Evolutionary conservation across 2,329 filamentous ascomycete genomes (phyloP).

Genomic region (Ophioceras dolichostomum): DNA sequence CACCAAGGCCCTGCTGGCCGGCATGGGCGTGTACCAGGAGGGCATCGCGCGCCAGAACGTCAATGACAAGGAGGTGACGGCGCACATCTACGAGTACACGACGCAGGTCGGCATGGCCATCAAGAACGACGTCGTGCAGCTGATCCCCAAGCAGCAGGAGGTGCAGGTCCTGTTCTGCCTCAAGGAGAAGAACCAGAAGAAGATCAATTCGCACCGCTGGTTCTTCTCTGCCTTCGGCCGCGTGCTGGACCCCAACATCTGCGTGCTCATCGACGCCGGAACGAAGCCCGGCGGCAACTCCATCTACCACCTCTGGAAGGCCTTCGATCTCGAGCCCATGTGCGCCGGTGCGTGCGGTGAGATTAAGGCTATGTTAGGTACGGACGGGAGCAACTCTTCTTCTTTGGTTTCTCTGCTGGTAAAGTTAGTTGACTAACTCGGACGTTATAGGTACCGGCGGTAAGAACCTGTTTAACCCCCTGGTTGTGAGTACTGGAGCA

Average conservation of each 20-base stretch:
- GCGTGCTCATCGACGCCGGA: slow-evolving; percentile 89
- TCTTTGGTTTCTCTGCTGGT: slow-evolving; percentile 33
- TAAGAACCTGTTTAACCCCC: slow-evolving; percentile 80
- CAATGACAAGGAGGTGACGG: slow-evolving; percentile 90
- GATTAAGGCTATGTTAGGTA: slow-evolving; percentile 94
- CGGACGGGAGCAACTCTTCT: slow-evolving; percentile 71
- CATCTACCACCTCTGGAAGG: slow-evolving; percentile 97
- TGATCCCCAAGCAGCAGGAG: slow-evolving; percentile 77
- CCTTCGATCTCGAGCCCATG: slow-evolving; percentile 95
- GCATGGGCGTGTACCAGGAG: slow-evolving; percentile 94
- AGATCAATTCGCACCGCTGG: slow-evolving; percentile 99
- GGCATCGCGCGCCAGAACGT: slow-evolving; percentile 98
- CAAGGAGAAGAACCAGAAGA: slow-evolving; percentile 99
- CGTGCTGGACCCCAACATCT: slow-evolving; percentile 90
- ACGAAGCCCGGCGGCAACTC: slow-evolving; percentile 89
- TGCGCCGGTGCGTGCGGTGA: slow-evolving; percentile 96
- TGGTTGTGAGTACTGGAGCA: slow-evolving; percentile 92
- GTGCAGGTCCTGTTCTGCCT: slow-evolving; percentile 96
- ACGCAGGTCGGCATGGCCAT: slow-evolving; percentile 77
- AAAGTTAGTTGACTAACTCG: background rate
- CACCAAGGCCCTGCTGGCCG: slow-evolving; percentile 79
- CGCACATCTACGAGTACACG: slow-evolving; percentile 95
- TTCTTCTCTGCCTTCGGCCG: slow-evolving; percentile 96
- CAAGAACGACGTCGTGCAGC: slow-evolving; percentile 76
- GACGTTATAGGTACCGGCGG: background rate